Percentiles rank a stretch among this genome's conserved stretches.
phyloP scores from a whole-genome alignment of 176 grass and related monocot genomes.

The Aegilops sharonensis region DNA sequence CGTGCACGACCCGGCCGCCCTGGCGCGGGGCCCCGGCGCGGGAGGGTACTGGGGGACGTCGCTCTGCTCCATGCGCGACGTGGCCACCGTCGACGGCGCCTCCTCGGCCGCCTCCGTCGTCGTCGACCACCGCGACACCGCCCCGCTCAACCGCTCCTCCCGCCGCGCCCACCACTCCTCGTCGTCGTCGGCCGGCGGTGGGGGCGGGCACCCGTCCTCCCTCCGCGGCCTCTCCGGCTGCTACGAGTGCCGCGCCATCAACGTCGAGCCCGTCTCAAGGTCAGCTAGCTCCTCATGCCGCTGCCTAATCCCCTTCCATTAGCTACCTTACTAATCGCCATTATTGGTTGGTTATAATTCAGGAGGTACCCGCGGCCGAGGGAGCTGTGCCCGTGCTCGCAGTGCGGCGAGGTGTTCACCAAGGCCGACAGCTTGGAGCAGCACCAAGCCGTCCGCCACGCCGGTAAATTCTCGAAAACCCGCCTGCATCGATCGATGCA shows the following conservation, averaged over 20 bases:
- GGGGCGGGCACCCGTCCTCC: constrained; percentile 27
- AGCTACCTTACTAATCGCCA: neutral
- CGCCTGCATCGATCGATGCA: neutral
- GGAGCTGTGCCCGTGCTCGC: constrained; percentile 60
- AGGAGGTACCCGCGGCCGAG: constrained; percentile 77
- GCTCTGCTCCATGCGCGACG: constrained; percentile 71
- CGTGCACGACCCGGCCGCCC: constrained; percentile 53
- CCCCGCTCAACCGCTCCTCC: constrained; percentile 27
- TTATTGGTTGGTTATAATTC: neutral
- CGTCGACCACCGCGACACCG: constrained; percentile 36
- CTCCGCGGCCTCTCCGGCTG: constrained; percentile 67
- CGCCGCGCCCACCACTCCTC: constrained; percentile 37
- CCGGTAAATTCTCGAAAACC: constrained; percentile 40
- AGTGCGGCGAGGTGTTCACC: constrained; percentile 89
- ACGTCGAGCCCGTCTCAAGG: constrained; percentile 74
- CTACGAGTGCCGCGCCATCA: constrained; percentile 83
- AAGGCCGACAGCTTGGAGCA: constrained; percentile 82
- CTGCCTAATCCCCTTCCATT: neutral
- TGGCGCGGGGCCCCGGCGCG: constrained; percentile 17
- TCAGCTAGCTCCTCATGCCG: neutral
- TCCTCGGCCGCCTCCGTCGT: constrained; percentile 39
- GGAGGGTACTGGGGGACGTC: constrained; percentile 35
- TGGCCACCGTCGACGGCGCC: constrained; percentile 42
- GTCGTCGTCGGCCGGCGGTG: neutral
- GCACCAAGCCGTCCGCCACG: constrained; percentile 80